Conservation (phyloP, 164 flowering plant species). For the Umbilicus rupestris region DNA sequence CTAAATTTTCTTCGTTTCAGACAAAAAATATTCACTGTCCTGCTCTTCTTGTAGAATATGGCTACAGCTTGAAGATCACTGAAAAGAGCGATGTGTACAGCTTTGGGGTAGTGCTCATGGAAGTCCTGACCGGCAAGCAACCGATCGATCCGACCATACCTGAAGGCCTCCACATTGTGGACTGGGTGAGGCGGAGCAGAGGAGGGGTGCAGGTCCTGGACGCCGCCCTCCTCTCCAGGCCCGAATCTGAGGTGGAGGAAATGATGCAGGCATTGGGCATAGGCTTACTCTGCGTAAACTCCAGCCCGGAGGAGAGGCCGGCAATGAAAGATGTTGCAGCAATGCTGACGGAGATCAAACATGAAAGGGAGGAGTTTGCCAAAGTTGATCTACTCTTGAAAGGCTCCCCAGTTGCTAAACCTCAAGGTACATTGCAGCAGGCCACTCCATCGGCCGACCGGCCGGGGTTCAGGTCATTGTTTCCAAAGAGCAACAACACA, state of each 20-base stretch:
- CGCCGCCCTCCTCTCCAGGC: conserved; percentile 24
- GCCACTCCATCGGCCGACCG: conserved; percentile 1
- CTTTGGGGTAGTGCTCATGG: conserved; percentile 56
- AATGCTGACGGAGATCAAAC: conserved; percentile 30
- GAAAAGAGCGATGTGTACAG: conserved; percentile 72
- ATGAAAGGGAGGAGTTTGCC: conserved; percentile 23
- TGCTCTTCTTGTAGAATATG: conserved; percentile 36
- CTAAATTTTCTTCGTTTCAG: no score
- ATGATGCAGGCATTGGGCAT: conserved; percentile 67
- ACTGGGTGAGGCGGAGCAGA: conserved; percentile 53
- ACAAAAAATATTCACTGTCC: no score
- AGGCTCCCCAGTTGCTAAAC: conserved; percentile 9
- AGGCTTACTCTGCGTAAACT: conserved; percentile 53
- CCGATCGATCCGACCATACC: conserved; percentile 71
- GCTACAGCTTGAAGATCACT: conserved; percentile 52
- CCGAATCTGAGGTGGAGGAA: conserved; percentile 47
- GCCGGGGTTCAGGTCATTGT: conserved; percentile 12
- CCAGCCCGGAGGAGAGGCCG: conserved; percentile 53
- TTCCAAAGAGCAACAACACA: conserved; percentile 40
- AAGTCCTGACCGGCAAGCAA: conserved; percentile 61
- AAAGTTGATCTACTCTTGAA: conserved; percentile 21
- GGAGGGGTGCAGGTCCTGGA: conserved; percentile 43
- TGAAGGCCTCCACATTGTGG: conserved; percentile 61
- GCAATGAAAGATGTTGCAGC: conserved; percentile 71
- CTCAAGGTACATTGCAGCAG: conserved; percentile 3